These are phyloP conservation scores for Picocystis sp. DNA, from an alignment of 163 green algal genomes.

Conservation along the genomic window DNA sequence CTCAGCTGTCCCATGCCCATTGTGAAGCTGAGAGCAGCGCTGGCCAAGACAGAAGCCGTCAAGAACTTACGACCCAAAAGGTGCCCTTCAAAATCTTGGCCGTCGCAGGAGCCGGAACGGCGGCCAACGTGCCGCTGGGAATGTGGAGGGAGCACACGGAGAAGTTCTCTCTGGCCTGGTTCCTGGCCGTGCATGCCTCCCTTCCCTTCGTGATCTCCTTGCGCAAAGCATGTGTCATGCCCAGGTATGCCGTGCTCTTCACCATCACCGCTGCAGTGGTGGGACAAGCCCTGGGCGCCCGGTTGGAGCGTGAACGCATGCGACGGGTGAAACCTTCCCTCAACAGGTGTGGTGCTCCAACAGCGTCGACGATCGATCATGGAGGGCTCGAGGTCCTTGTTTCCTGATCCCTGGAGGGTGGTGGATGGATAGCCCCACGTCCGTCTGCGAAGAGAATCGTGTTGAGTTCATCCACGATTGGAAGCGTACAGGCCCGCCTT, in stretches of 20 bases:
- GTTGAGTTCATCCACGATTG: no score
- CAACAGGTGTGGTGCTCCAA: no score
- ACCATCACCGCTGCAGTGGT: slow-evolving; percentile 62
- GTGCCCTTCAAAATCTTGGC: slow-evolving; percentile 49
- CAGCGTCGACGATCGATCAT: no score
- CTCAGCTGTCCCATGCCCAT: slow-evolving; percentile 58
- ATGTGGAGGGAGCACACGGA: slow-evolving; percentile 59
- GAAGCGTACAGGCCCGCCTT: no score
- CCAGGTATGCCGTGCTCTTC: slow-evolving; percentile 68
- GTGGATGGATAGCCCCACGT: no score
- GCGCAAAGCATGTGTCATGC: slow-evolving; percentile 83
- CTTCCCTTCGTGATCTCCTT: slow-evolving; percentile 86
- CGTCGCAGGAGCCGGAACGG: slow-evolving; percentile 33
- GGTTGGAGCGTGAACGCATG: not conserved
- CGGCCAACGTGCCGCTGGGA: slow-evolving; percentile 69
- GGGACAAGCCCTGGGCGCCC: slow-evolving; percentile 46
- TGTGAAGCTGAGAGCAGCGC: slow-evolving; percentile 46
- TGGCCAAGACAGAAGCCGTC: slow-evolving; percentile 50
- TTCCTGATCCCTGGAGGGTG: no score
- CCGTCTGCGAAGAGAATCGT: no score
- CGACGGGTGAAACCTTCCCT: no score
- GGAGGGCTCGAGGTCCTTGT: no score
- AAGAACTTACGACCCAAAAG: slow-evolving; percentile 35
- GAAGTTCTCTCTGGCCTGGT: slow-evolving; percentile 83
- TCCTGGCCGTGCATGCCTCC: slow-evolving; percentile 79